Conservation (phyloP, 2,329 filamentous ascomycete genomes). For the Diplodia mutila region DNA sequence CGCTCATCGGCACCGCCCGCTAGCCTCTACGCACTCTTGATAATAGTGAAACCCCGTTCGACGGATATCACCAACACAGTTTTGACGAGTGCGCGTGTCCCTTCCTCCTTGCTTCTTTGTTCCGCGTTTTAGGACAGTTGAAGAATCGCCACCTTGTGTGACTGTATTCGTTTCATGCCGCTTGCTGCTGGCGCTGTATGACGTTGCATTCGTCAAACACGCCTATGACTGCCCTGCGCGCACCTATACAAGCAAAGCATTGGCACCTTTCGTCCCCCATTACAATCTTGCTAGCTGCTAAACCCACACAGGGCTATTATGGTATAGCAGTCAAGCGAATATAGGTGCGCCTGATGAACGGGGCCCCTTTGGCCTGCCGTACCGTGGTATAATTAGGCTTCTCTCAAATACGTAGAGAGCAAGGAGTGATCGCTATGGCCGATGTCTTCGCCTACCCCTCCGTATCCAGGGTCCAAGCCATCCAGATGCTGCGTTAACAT, state of each 20-base stretch:
- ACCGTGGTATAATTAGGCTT: background rate
- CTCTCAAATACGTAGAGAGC: background rate
- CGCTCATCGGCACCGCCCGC: background rate
- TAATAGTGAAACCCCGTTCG: slow-evolving; percentile 10
- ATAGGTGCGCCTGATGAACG: background rate
- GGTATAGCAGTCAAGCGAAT: background rate
- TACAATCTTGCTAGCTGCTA: background rate
- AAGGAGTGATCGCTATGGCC: background rate
- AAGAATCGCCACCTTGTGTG: slow-evolving; percentile 8
- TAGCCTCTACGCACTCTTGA: background rate
- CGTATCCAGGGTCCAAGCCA: background rate
- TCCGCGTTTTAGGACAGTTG: background rate
- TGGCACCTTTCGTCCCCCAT: background rate
- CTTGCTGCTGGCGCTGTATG: background rate
- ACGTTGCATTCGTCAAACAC: background rate
- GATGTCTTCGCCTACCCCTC: background rate
- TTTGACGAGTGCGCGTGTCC: background rate
- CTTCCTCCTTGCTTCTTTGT: background rate
- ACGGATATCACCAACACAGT: background rate
- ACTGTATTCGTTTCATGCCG: background rate
- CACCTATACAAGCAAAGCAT: too few species aligned
- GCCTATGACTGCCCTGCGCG: too few species aligned
- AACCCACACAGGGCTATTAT: background rate
- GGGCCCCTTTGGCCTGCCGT: background rate
- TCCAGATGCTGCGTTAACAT: too few species aligned